Percentiles rank a stretch among this genome's conserved stretches.
Conservation (phyloP, 2,329 filamentous ascomycete genomes). For the Fusarium sp. region DNA sequence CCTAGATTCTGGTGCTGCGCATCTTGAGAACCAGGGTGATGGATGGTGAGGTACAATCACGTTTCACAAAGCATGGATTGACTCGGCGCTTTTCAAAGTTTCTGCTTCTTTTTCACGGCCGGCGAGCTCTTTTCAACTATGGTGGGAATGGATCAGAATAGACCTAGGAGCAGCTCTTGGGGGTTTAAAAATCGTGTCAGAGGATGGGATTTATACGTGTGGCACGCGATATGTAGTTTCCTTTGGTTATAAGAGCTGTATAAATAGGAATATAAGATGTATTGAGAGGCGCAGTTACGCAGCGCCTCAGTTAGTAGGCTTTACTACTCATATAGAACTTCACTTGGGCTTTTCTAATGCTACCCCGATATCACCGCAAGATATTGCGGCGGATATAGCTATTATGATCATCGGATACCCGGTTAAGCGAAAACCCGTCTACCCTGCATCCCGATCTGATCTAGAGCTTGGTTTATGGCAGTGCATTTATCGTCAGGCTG, state of each 20-base stretch:
- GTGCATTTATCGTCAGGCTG: conserved; percentile 8
- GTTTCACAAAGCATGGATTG: conserved; percentile 26
- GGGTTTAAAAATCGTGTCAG: conserved; percentile 13
- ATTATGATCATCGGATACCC: background rate
- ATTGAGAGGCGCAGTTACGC: background rate
- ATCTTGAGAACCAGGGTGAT: conserved; percentile 12
- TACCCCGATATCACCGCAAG: background rate
- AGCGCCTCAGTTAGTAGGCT: background rate
- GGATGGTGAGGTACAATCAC: conserved; percentile 12
- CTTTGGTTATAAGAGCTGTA: conserved; percentile 21
- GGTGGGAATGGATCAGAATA: conserved; percentile 35
- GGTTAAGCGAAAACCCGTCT: background rate
- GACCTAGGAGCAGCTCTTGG: conserved; percentile 20
- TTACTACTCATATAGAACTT: background rate
- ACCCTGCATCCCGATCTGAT: background rate
- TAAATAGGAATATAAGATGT: conserved; percentile 23
- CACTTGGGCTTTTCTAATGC: background rate
- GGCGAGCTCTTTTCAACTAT: conserved; percentile 40
- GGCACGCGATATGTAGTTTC: conserved; percentile 28
- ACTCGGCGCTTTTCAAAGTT: conserved; percentile 31
- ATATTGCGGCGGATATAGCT: background rate
- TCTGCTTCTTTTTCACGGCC: conserved; percentile 25
- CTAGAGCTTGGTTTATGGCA: conserved; percentile 6
- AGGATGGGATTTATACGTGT: conserved; percentile 17
- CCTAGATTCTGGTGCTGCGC: conserved; percentile 19